phyloP scores from a whole-genome alignment of 371 early-diverging fungal species.

The Funneliformis caledonium region DNA sequence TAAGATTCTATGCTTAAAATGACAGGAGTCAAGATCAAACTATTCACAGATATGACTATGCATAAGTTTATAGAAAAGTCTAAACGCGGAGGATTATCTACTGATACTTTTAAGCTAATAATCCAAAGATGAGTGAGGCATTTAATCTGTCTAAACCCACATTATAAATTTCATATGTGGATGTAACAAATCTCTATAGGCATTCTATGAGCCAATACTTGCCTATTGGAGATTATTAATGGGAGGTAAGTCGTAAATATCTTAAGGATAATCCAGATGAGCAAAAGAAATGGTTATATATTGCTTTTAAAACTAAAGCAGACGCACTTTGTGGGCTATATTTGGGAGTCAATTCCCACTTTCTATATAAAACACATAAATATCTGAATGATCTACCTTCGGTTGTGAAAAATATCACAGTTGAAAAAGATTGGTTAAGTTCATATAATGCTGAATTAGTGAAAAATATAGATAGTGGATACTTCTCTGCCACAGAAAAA shows the following conservation, averaged over 20 bases:
- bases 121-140: conserved; percentile 20
- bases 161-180: no score
- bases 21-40: no score
- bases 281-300: conserved; percentile 22
- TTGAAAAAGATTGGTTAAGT: conserved; percentile 15
- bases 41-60: conserved; percentile 17
- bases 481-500: conserved; percentile 27
- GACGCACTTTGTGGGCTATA: not conserved
- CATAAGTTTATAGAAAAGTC: conserved; percentile 33
- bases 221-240: conserved; percentile 30
- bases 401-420: conserved; percentile 27
- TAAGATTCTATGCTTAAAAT: conserved; percentile 22
- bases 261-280: not conserved
- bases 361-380: conserved; percentile 9
- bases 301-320: conserved; percentile 18
- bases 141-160: no score
- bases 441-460: conserved; percentile 10
- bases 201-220: no score
- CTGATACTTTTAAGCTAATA: conserved; percentile 33
- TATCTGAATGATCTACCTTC: conserved; percentile 26
- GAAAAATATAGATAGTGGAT: conserved; percentile 15
- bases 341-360: conserved; percentile 26
- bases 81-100: conserved; percentile 19
- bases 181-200: no score
- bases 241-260: conserved; percentile 6